Evolutionary conservation across 1,139 yeast genomes (phyloP), one percentile per base, ranked within the genome.

Genomic region (Candida neerlandica): DNA sequence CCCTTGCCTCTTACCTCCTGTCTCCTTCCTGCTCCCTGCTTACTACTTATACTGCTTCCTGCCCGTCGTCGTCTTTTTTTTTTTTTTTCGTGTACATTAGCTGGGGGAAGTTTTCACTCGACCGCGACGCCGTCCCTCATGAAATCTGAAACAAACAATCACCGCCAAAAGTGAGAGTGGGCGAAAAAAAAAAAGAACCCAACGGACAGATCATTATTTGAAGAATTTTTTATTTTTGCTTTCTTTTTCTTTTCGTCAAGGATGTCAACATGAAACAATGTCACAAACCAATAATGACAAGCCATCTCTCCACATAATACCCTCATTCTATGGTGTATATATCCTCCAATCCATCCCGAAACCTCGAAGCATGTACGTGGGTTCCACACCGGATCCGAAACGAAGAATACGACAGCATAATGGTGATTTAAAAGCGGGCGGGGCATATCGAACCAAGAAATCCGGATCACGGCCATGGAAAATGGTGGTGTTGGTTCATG

Each of bases 351-450:
- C 91, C 0, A 60, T 74, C 5, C 75, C 80, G 1, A 80, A 78
- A 56, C 80, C 81, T 11, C 69, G 71, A 40, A 78, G 86, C 5
- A 82, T 82, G 57, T 88, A 88, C 58, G 77, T 88, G 4, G 96
- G 96, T 1, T 86, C 94, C 0, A 86, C 94, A 0, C 92, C 94
- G 0, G 78, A 86, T 59, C 94, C 95, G 0, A 61, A 70, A 1
- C 59, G 92, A 51, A 63, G 96, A 44, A 68, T 89, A 5, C 66
- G 89, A 37, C 96, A 89, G 57, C 96, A 89, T 61, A 89, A 89
- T 67, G 96, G 96, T 1, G 81, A 77, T 4, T 61, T 85, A 16
- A 69, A 68, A 19, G 58, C 58, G 7, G 89, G 89, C 1, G 92
- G 92, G 1, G 96, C 96, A 0, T 82, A 70, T 58, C 67, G 81